Evolutionary conservation across 1,139 yeast species (phyloP), one percentile per base, ranked within the genome.

Genomic region (Geotrichum bryndzae): DNA sequence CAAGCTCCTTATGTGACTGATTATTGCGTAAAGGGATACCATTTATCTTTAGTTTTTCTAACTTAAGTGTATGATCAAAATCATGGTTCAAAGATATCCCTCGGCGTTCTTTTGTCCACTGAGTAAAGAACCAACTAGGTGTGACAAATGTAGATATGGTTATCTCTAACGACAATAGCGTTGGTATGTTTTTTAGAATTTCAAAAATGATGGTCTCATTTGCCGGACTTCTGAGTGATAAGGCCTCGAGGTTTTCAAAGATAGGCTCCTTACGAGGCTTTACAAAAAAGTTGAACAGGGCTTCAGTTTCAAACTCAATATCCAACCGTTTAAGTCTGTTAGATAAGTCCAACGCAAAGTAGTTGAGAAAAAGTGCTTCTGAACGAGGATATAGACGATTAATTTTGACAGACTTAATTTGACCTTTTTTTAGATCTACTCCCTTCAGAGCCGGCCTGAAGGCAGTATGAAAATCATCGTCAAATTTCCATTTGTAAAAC

Each of bases 401-500:
- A 10, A 60, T 56, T 25, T 46, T 56, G 38, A 60, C 46, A 35
- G 31, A 46, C 8, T 35, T 56, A 29, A 60, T 56, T 46, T 35
- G 56, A 1, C 52, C 54, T n/a, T 38, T 10, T 15, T 23, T 29
- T 18, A 25, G 15, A 27, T 54, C 56, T 23, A 41, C 56, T 38
- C 45, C 33, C 25, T 45, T 55, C 15, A 60, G 25, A 4, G 54
- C 62, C 11, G 59, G 62, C 45, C 29, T 51, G n/a, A 60, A 18
- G 10, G 51, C 58, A 10, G 18, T 22, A 15, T 31, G 33, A 18
- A 56, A 29, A 10, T 23, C 54, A 2, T 48, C n/a, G 22, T 35
- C 54, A 27, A 51, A 48, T 35, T 29, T 56, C 62, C 62, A 60
- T 38, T 53, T 60, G 51, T 56, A 56, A 23, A 53, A 52, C 48